Evolutionary conservation across 1,284 basidiomycete genomes (phyloP).

Genomic region (Leccinum solheimii): DNA sequence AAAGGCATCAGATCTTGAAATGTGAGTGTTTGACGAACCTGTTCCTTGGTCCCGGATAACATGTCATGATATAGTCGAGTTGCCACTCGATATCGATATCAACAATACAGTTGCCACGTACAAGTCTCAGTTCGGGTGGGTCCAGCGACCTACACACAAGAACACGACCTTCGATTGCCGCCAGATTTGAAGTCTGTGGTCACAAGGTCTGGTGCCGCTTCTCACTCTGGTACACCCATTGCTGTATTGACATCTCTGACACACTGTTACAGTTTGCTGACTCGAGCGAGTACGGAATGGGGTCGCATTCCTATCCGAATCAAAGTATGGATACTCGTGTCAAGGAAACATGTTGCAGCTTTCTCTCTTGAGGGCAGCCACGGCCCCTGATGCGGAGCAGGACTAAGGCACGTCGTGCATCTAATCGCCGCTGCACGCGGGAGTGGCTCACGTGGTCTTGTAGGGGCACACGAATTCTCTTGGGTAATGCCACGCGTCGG

Average conservation of each 20-base stretch:
- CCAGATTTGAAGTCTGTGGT: constrained; percentile 77
- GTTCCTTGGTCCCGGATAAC: constrained; percentile 1
- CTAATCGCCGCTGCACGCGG: background rate
- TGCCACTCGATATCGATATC: constrained; percentile 74
- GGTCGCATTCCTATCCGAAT: background rate
- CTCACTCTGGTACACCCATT: background rate
- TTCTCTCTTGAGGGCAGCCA: constrained; percentile 86
- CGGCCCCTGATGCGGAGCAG: constrained; percentile 89
- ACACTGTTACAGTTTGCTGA: background rate
- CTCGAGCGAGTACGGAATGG: background rate
- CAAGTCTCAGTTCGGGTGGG: constrained; percentile 91
- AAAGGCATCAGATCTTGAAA: constrained; percentile 89
- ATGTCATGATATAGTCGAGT: constrained; percentile 61
- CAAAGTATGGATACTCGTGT: constrained; percentile 27
- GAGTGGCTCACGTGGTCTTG: background rate
- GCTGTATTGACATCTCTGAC: background rate
- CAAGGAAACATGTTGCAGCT: constrained; percentile 81
- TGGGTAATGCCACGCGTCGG: constrained; percentile 90
- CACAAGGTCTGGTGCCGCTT: constrained; percentile 60
- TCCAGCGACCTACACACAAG: constrained; percentile 91
- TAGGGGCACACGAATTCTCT: constrained; percentile 76
- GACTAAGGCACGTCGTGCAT: constrained; percentile 63
- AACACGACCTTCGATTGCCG: constrained; percentile 86
- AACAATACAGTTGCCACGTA: constrained; percentile 83
- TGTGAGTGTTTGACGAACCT: constrained; percentile 48